Evolutionary conservation across 495 filamentous ascomycete species (phyloP).

Genomic region (Aspergillus panamensis): DNA sequence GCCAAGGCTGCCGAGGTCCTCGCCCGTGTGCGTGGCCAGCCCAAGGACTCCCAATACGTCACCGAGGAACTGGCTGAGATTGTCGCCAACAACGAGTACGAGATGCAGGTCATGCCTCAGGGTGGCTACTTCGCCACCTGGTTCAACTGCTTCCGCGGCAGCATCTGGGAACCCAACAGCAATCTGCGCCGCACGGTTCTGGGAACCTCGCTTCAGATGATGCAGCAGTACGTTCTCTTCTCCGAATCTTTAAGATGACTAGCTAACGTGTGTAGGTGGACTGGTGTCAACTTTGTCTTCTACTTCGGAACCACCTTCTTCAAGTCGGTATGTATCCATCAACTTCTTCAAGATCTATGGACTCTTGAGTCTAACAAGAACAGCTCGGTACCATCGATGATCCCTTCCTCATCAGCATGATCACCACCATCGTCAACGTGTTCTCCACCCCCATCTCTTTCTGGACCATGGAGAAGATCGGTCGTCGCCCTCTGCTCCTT

Average conservation of each 20-base stretch:
- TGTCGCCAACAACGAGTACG: conserved; percentile 72
- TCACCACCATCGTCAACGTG: conserved; percentile 85
- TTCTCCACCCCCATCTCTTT: conserved; percentile 77
- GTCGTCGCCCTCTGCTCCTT: conserved; percentile 80
- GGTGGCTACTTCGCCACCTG: conserved; percentile 56
- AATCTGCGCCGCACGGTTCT: conserved; percentile 73
- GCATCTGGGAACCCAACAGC: conserved; percentile 54
- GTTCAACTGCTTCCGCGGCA: conserved; percentile 66
- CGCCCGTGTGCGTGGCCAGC: conserved; percentile 43
- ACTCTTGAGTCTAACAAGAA: conserved; percentile 4
- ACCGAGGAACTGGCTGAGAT: conserved; percentile 69
- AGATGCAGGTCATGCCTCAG: conserved; percentile 56
- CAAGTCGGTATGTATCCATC: conserved; percentile 29
- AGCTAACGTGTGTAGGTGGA: conserved; percentile 39
- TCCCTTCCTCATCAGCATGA: conserved; percentile 74
- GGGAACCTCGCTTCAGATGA: conserved; percentile 73
- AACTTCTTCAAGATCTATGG: neutral
- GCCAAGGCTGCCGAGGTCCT: conserved; percentile 38
- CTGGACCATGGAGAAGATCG: conserved; percentile 75
- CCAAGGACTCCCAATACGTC: conserved; percentile 59
- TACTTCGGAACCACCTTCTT: conserved; percentile 86
- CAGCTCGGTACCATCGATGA: conserved; percentile 62
- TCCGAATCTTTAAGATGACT: neutral
- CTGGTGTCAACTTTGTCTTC: conserved; percentile 92
- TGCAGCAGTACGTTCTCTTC: conserved; percentile 59